Evolutionary conservation across 768 basidiomycete genomes (phyloP), one percentile per base, ranked within the genome.

Genomic region (Leccinum olivaceopallidum): DNA sequence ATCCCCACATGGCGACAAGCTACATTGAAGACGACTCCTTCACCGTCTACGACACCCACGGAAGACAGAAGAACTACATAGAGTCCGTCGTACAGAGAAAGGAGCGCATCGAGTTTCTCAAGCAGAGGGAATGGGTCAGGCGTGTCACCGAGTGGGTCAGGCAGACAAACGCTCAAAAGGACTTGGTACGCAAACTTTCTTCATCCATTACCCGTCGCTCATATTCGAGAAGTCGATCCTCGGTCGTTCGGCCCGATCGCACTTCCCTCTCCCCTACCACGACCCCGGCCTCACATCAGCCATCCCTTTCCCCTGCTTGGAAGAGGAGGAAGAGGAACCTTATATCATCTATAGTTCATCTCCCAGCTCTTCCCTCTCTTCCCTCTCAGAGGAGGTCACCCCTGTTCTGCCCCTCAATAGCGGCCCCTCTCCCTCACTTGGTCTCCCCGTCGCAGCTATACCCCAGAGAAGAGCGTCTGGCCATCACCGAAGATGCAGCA

Each of bases 41-140:
- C 5, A 66, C 70, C 5, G 63, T 67, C 49, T 80, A 76, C 71
- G 81, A 83, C 70, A 34, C 71, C 14, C 78, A 72, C 16, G 81
- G 81, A 34, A 75, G 82, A 34, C 81, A 81, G 69, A 68, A 76
- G 60, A 71, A 68, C 37, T 84, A 76, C 59, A 55, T 74, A 34
- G 84, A 85, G 71, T 78, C 78, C 1, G 67, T 70, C 24, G 67
- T 76, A 1, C 84, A 85, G 71, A 73, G 82, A 26, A 75, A 75
- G 53, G 80, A 82, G 60, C 82, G 83, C 62, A 73, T 79, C 60
- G 81, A 81, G n/a, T 83, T 85, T 64, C 68, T 82, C 49, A 79
- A 80, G 56, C 77, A 74, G 58, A 75, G 79, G 50, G 81, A 80
- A 61, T 79, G 76, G 62, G 77, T 83, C 2, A 68, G 74, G 18